phyloP scores from a whole-genome alignment of 2,329 filamentous ascomycete species.

The Epicoccum sorghinum region DNA sequence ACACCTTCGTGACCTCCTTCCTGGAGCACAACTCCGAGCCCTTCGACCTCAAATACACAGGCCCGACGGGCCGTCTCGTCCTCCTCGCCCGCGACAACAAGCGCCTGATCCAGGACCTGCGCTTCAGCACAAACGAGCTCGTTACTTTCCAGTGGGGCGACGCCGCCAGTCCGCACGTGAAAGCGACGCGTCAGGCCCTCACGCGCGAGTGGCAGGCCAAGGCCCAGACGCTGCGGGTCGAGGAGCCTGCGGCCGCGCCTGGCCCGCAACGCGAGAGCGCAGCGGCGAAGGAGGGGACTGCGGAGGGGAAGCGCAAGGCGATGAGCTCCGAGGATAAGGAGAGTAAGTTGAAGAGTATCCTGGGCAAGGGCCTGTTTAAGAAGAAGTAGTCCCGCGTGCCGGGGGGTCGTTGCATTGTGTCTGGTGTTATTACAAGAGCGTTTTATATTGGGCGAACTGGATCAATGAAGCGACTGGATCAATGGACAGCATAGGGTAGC shows the following conservation, averaged over 20 bases:
- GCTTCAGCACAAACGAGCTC: constrained; percentile 72
- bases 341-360: constrained; percentile 48
- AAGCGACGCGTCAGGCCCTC: constrained; percentile 63
- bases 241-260: constrained; percentile 50
- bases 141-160: constrained; percentile 79
- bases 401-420: no score
- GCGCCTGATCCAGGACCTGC: constrained; percentile 73
- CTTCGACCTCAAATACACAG: constrained; percentile 74
- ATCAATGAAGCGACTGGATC: no score
- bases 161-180: constrained; percentile 61
- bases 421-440: no score
- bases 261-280: constrained; percentile 11
- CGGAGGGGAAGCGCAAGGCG: constrained; percentile 42
- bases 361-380: constrained; percentile 46
- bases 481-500: no score
- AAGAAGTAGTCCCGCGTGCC: constrained; percentile 21
- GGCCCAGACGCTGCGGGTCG: constrained; percentile 71
- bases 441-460: no score
- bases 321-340: constrained; percentile 47
- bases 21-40: constrained; percentile 68
- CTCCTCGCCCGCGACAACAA: constrained; percentile 54
- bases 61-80: constrained; percentile 56
- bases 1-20: constrained; percentile 74
- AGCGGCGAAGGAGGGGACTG: constrained; percentile 24
- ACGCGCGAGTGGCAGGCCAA: constrained; percentile 63